Evolutionary conservation across 495 filamentous ascomycete genomes (phyloP), one percentile per base, ranked within the genome.

Genomic region (Hypoxylon lienhwacheense): DNA sequence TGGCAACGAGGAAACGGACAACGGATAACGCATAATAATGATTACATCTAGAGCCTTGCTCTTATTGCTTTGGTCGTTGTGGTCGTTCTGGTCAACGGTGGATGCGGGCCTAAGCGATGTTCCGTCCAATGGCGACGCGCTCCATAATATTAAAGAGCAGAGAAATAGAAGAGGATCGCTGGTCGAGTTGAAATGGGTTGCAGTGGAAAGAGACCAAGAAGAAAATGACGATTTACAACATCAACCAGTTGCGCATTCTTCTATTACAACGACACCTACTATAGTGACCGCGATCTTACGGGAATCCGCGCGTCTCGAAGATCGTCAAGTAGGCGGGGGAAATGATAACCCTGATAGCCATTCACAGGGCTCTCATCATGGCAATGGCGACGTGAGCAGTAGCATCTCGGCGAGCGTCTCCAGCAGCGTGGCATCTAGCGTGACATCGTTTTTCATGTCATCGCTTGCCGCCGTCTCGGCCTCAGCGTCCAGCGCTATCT

Each of bases 1-100:
- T 54, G 59, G 48, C 47, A 53, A 15, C 48, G 25, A 25, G 7
- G 47, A 26, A 21, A 43, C 43, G n/a, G n/a, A n/a, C n/a, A n/a
- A n/a, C n/a, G n/a, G 42, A 59, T 26, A 55, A 35, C 21, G 19
- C 28, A 7, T 42, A 42, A 59, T 17, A 21, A 63, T 63, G 60
- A 47, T 14, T 12, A 59, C 46, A 47, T 25, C 17, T 11, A 24
- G 49, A 16, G 26, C 39, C 7, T 47, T 35, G 40, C 41, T 55
- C 40, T 20, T 59, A 10, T 47, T 63, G 24, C 40, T 55, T 8
- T n/a, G n/a, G n/a, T n/a, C n/a, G n/a, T 12, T 25, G 20, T 63
- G 53, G 55, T 47, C 50, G 40, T 29, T 53, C 12, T 63, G 60
- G 49, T 47, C 36, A 42, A 42, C 46, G 1, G 31, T 16, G n/a